Evolutionary conservation across 192 early-diverging fungal genomes (phyloP).

Genomic region (Backusella westeae): DNA sequence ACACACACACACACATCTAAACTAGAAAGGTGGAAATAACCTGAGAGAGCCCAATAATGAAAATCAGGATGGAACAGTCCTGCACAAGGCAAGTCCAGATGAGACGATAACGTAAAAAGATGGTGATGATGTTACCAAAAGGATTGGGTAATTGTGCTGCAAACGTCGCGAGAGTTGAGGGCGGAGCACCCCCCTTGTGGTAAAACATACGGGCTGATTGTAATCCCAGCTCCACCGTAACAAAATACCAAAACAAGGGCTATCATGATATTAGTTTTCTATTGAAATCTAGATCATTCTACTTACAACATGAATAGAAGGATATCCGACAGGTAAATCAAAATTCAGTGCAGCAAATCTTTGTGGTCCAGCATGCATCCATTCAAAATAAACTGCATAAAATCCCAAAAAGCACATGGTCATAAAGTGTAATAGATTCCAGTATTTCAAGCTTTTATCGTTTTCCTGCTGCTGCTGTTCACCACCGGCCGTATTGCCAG

Average conservation of each 20-base stretch:
- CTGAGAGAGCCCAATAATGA: conserved; percentile 43
- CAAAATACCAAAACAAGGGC: conserved; percentile 60
- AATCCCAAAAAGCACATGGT: conserved; percentile 43
- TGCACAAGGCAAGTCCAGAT: conserved; percentile 56
- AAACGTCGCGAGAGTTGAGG: conserved; percentile 39
- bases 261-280: background rate
- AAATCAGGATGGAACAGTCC: conserved; percentile 48
- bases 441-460: conserved; percentile 30
- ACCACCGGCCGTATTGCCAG: background rate
- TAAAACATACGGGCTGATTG: conserved; percentile 46
- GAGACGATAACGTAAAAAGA: conserved; percentile 51
- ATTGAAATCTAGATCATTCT: no score
- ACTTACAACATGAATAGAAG: conserved; percentile 20
- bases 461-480: background rate
- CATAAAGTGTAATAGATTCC: conserved; percentile 51
- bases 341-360: conserved; percentile 14
- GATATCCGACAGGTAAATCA: background rate
- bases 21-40: conserved; percentile 18
- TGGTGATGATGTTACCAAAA: conserved; percentile 39
- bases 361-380: conserved; percentile 5
- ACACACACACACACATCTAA: background rate
- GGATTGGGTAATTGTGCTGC: conserved; percentile 48
- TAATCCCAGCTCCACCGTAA: conserved; percentile 46
- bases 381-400: conserved; percentile 39
- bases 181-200: conserved; percentile 40